Evolutionary conservation across 257 asterid species (phyloP).

Genomic region (Solanum appendiculatum): DNA sequence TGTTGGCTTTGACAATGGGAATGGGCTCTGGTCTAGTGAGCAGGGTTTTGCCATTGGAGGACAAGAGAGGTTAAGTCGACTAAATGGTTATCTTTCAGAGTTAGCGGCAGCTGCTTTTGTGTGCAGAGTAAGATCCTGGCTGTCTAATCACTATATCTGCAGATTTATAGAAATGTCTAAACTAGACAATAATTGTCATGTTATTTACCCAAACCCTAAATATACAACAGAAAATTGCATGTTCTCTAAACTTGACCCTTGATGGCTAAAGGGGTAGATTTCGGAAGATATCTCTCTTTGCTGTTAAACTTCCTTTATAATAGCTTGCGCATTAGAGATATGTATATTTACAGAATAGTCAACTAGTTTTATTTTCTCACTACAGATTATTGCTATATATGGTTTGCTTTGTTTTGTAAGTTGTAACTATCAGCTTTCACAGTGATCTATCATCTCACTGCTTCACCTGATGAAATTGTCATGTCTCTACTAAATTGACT

Average conservation of each 20-base stretch:
- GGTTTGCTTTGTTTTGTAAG: background rate
- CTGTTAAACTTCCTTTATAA: background rate
- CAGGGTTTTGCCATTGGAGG: slow-evolving; percentile 97
- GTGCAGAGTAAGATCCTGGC: slow-evolving; percentile 59
- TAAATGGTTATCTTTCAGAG: slow-evolving; percentile 81
- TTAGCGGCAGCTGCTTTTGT: slow-evolving; percentile 97
- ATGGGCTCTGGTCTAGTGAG: slow-evolving; percentile 80
- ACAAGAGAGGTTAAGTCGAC: slow-evolving; percentile 76
- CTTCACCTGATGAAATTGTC: background rate
- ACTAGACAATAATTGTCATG: background rate
- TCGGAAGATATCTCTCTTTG: background rate
- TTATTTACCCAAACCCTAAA: background rate
- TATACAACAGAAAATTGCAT: background rate
- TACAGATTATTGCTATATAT: background rate
- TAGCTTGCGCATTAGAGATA: background rate
- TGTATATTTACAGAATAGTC: background rate
- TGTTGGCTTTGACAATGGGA: slow-evolving; percentile 87
- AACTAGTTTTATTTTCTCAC: background rate
- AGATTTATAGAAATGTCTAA: background rate
- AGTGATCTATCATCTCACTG: background rate
- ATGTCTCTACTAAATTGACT: background rate
- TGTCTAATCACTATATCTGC: background rate
- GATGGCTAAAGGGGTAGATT: background rate
- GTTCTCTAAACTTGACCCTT: background rate
- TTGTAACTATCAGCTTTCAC: background rate